Evolutionary conservation across 768 basidiomycete species (phyloP).

Genomic region (Clitopilus hobsonii): DNA sequence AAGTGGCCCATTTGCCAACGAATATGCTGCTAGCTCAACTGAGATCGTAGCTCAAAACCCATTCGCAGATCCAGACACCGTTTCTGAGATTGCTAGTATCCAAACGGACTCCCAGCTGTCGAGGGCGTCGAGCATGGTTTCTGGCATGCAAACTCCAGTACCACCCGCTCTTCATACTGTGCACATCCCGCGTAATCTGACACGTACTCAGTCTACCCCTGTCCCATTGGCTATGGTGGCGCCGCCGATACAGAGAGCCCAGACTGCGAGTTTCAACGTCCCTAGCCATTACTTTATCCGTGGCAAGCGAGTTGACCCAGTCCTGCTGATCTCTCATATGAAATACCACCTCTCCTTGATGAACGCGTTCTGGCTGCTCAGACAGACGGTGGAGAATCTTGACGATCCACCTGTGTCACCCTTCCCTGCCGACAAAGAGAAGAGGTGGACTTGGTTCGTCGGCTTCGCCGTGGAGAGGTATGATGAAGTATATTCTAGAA

Average conservation of each 20-base stretch:
- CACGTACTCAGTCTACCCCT: not conserved
- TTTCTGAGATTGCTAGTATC: not conserved
- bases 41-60: not conserved
- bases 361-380: conserved; percentile 3
- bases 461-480: conserved; percentile 11
- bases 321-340: not conserved
- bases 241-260: not conserved
- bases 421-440: conserved; percentile 5
- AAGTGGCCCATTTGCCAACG: not conserved
- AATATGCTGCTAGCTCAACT: not conserved
- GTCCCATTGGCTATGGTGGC: not conserved
- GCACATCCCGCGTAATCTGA: not conserved
- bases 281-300: not conserved
- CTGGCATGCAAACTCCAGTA: not conserved
- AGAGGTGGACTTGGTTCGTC: conserved; percentile 11
- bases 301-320: not conserved
- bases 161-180: not conserved
- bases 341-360: conserved; percentile 10
- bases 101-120: not conserved
- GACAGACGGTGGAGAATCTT: not conserved
- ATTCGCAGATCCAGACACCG: not conserved
- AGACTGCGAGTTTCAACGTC: too few relatives aligned
- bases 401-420: not conserved
- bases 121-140: not conserved
- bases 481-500: not conserved